A percentile compares a stretch with the other conserved stretches of the same genome.
phyloP scores from a whole-genome alignment of 441 rosid species.

The Populus hybrid region DNA sequence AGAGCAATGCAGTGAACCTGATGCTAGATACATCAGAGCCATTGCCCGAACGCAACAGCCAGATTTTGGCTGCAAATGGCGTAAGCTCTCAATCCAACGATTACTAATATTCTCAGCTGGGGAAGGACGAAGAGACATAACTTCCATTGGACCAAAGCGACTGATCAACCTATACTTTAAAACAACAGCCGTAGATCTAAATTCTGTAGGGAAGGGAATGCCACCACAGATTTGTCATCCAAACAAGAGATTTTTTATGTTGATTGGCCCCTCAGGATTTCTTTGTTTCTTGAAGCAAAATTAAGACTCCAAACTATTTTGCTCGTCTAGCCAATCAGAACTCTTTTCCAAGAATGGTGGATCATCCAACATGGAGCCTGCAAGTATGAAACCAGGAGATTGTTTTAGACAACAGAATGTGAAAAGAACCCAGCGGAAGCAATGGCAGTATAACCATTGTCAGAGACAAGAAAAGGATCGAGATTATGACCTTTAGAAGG shows the following conservation, averaged over 20 bases:
- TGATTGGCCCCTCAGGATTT: constrained; percentile 46
- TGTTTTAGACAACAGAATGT: constrained; percentile 60
- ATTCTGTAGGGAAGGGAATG: constrained; percentile 30
- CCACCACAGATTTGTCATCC: constrained; percentile 13
- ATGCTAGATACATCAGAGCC: constrained; percentile 86
- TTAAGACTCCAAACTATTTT: constrained; percentile 79
- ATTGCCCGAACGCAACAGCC: constrained; percentile 48
- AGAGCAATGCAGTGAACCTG: constrained; percentile 88
- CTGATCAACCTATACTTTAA: constrained; percentile 35
- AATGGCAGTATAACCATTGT: constrained; percentile 42
- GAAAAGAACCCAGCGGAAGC: constrained; percentile 55
- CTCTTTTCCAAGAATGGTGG: constrained; percentile 40
- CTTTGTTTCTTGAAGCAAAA: constrained; percentile 73
- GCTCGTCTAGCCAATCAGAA: constrained; percentile 60
- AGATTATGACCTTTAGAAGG: constrained; percentile 50
- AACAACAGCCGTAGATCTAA: constrained; percentile 32
- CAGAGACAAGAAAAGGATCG: constrained; percentile 40
- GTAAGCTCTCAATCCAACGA: constrained; percentile 54
- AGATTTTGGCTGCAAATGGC: constrained; percentile 40
- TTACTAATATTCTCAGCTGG: constrained; percentile 49
- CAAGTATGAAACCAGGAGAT: constrained; percentile 47
- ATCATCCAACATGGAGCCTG: constrained; percentile 38
- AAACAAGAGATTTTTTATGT: constrained; percentile 21
- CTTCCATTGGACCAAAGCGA: constrained; percentile 53
- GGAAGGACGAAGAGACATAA: constrained; percentile 64